phyloP scores from a whole-genome alignment of 495 filamentous ascomycete species.

The Penicillium silybi region DNA sequence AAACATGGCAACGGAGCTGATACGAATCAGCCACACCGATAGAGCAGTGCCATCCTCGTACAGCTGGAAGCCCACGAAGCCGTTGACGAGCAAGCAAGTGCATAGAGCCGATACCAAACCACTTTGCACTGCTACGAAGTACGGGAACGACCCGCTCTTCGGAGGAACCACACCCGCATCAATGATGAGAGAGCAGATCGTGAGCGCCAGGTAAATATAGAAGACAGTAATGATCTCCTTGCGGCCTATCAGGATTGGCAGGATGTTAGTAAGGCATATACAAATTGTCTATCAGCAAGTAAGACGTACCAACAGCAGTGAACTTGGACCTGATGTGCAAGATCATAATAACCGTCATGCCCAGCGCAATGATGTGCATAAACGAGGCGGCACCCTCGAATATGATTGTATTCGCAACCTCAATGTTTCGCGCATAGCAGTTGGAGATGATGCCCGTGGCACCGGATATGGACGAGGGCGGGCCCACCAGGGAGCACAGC shows the following conservation, averaged over 20 bases:
- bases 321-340: constrained; percentile 96
- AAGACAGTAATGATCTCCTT: constrained; percentile 99
- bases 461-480: constrained; percentile 58
- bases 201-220: constrained; percentile 90
- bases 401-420: constrained; percentile 96
- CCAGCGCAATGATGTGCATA: constrained; percentile 85
- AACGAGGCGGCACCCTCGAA: constrained; percentile 90
- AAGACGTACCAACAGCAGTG: constrained; percentile 87
- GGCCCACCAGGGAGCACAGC: constrained; percentile 79
- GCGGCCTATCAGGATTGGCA: constrained; percentile 57
- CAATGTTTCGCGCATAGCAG: constrained; percentile 93
- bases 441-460: constrained; percentile 76
- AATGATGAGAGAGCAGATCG: constrained; percentile 82
- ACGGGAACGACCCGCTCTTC: constrained; percentile 73
- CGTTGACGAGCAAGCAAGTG: constrained; percentile 90
- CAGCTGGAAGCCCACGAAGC: constrained; percentile 97
- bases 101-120: constrained; percentile 88
- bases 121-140: constrained; percentile 84
- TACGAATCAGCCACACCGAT: constrained; percentile 87
- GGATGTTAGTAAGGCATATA: background rate
- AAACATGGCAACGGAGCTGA: constrained; percentile 76
- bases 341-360: constrained; percentile 96
- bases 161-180: constrained; percentile 92
- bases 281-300: background rate
- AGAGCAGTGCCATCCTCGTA: constrained; percentile 98